These are phyloP conservation scores for Pythium pyrilobum DNA, from an alignment of 352 stramenopile species.

Conservation along the genomic window DNA sequence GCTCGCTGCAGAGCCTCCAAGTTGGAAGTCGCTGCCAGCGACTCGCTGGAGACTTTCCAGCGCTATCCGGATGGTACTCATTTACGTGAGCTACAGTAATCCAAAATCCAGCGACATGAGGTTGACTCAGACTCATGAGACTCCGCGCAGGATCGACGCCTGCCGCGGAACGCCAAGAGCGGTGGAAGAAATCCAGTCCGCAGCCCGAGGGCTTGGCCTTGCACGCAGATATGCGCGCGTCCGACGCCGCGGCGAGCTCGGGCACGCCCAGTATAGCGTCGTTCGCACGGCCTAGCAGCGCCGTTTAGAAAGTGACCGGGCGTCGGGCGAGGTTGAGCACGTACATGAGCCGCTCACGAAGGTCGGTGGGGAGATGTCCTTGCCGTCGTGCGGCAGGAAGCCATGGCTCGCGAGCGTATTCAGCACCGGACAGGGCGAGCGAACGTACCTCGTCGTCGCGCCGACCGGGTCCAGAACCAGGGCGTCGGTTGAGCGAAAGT, in stretches of 20 bases:
- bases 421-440: conserved; percentile 40
- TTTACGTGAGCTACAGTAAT: too few relatives aligned
- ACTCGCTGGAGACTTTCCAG: too few relatives aligned
- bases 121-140: too few relatives aligned
- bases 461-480: conserved; percentile 2
- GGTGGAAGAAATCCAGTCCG: conserved; percentile 3
- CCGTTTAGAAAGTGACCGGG: conserved; percentile 27
- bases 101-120: too few relatives aligned
- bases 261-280: conserved; percentile 4
- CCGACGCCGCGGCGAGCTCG: background rate
- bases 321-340: conserved; percentile 27
- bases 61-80: too few relatives aligned
- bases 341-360: conserved; percentile 21
- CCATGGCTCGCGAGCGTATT: conserved; percentile 43
- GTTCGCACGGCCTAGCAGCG: conserved; percentile 12
- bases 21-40: too few relatives aligned
- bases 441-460: conserved; percentile 5
- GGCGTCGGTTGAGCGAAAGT: conserved; percentile 7
- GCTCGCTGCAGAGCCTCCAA: too few relatives aligned
- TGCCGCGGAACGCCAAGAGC: conserved; percentile 5
- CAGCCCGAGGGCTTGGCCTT: conserved; percentile 10
- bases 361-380: conserved; percentile 18
- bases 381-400: conserved; percentile 10
- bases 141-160: conserved; percentile 8
- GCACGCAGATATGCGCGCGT: background rate